phyloP scores from a whole-genome alignment of 2,329 filamentous ascomycete genomes.

The Mollisia scopiformis region DNA sequence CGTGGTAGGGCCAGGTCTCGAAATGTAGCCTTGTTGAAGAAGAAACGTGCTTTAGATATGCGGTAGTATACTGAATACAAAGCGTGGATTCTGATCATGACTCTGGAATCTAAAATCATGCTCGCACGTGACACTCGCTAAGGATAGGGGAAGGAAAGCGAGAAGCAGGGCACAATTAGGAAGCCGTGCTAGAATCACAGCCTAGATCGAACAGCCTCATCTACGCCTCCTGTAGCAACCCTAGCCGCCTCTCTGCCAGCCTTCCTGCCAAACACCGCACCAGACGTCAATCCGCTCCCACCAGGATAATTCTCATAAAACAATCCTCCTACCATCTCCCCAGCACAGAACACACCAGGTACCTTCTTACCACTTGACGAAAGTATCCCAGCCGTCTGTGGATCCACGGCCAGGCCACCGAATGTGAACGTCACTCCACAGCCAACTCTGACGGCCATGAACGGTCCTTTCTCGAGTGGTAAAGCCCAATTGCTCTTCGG shows the following conservation, averaged over 20 bases:
- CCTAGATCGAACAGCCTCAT: too few relatives aligned
- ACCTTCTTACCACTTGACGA: slow-evolving; percentile 49
- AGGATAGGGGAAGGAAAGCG: too few relatives aligned
- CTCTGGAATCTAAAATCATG: too few relatives aligned
- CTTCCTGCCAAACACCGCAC: slow-evolving; percentile 53
- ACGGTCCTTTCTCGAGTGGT: slow-evolving; percentile 58
- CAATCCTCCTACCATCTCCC: slow-evolving; percentile 68
- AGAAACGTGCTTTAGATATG: too few relatives aligned
- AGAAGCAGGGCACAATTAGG: too few relatives aligned
- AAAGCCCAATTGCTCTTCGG: slow-evolving; percentile 70
- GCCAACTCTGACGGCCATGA: slow-evolving; percentile 64
- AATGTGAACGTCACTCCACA: slow-evolving; percentile 73
- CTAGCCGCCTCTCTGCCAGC: slow-evolving; percentile 42
- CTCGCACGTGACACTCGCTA: too few relatives aligned
- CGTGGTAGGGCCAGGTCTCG: too few relatives aligned
- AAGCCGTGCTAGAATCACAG: too few relatives aligned
- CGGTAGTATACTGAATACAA: too few relatives aligned
- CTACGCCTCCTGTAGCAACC: too few relatives aligned
- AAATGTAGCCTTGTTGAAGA: too few relatives aligned
- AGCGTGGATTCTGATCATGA: too few relatives aligned
- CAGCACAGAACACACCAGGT: slow-evolving; percentile 59
- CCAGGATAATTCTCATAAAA: slow-evolving; percentile 68
- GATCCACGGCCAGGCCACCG: slow-evolving; percentile 61
- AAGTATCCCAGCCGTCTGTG: slow-evolving; percentile 56
- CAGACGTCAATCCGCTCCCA: slow-evolving; percentile 63